Percentiles rank a stretch among this genome's conserved stretches.
Conservation (phyloP, 768 basidiomycete genomes). For the Termitomyces sp. region DNA sequence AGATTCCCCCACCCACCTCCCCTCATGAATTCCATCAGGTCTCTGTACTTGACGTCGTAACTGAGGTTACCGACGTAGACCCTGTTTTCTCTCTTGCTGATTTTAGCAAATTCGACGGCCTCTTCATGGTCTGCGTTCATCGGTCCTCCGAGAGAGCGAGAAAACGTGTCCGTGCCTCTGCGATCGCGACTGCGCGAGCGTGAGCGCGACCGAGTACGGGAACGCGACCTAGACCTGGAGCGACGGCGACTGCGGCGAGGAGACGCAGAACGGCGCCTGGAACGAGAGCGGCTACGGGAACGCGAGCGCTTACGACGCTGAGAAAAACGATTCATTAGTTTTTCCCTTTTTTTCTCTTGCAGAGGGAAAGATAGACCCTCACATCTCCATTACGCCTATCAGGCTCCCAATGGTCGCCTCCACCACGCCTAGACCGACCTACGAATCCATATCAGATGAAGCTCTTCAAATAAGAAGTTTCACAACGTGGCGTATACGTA, state of each 20-base stretch:
- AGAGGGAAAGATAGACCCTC: conserved; percentile 20
- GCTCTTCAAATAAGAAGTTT: not conserved
- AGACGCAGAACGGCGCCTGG: conserved; percentile 63
- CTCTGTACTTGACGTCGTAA: conserved; percentile 98
- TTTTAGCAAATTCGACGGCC: conserved; percentile 91
- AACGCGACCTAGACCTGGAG: conserved; percentile 54
- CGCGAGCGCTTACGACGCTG: conserved; percentile 70
- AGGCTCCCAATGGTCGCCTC: conserved; percentile 81
- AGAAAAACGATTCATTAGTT: conserved; percentile 1
- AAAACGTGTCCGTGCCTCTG: conserved; percentile 58
- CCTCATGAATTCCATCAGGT: conserved; percentile 99
- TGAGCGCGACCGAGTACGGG: conserved; percentile 43
- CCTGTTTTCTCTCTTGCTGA: conserved; percentile 96
- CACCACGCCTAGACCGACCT: conserved; percentile 39
- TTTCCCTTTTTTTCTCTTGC: not conserved
- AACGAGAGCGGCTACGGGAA: conserved; percentile 62
- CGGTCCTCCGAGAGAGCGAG: conserved; percentile 80
- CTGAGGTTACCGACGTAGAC: conserved; percentile 99
- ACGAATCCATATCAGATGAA: conserved; percentile 2
- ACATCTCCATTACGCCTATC: conserved; percentile 69
- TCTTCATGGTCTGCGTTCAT: conserved; percentile 92
- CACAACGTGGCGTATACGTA: conserved; percentile 20
- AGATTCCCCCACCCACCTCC: conserved; percentile 96
- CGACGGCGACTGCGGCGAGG: conserved; percentile 61
- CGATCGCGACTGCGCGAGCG: conserved; percentile 51